These are phyloP conservation scores for Tuber borchii DNA, from an alignment of 495 filamentous ascomycete genomes.

Conservation along the genomic window DNA sequence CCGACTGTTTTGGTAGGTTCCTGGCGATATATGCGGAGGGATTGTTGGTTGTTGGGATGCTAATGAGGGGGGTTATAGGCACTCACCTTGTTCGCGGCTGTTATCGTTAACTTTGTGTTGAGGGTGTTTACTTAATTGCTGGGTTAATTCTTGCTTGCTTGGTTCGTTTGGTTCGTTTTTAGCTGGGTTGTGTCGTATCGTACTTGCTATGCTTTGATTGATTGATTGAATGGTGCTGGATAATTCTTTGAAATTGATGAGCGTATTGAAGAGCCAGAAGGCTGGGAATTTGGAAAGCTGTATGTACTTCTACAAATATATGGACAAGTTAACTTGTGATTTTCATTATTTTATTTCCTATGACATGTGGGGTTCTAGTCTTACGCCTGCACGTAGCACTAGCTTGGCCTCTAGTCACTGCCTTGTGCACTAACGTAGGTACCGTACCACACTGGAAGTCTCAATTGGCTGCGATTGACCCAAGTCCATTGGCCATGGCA, in stretches of 20 bases:
- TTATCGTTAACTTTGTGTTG: slow-evolving; percentile 90
- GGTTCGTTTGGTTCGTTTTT: not conserved
- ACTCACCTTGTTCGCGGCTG: slow-evolving; percentile 72
- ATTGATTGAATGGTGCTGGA: slow-evolving; percentile 3
- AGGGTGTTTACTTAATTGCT: slow-evolving; percentile 51
- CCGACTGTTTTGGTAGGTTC: slow-evolving; percentile 65
- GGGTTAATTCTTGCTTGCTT: slow-evolving; percentile 2
- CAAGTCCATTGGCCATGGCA: not conserved
- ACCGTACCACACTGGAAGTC: not conserved
- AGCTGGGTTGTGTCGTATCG: slow-evolving; percentile 3
- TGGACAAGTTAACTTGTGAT: not conserved
- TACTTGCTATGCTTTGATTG: slow-evolving; percentile 21
- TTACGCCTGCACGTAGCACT: not conserved
- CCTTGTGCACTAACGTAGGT: not conserved
- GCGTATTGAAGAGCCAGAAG: slow-evolving; percentile 9
- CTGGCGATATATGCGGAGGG: not conserved
- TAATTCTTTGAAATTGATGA: slow-evolving; percentile 15
- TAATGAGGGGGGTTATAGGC: slow-evolving; percentile 49
- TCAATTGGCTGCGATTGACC: not conserved
- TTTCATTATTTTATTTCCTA: too few relatives aligned
- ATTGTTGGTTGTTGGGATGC: not conserved
- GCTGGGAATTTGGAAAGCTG: slow-evolving; percentile 17
- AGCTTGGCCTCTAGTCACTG: not conserved
- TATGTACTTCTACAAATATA: slow-evolving; percentile 2
- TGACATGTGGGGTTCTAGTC: not conserved